phyloP scores from a whole-genome alignment of 2,329 filamentous ascomycete species.

The Tolypocladium tropicale region DNA sequence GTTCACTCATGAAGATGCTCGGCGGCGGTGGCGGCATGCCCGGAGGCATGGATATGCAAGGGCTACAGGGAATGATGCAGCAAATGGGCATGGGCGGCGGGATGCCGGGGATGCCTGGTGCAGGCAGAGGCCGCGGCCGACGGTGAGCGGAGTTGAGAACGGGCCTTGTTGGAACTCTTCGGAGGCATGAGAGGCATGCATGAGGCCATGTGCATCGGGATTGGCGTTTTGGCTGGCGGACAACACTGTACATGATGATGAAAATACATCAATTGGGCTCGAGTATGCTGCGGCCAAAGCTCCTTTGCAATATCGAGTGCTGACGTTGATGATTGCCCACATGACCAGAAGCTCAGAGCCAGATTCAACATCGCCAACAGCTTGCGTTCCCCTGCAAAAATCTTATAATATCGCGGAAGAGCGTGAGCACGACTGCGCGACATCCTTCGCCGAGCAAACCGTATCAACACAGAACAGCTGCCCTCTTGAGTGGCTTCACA shows the following conservation, averaged over 20 bases:
- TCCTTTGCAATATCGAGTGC: background rate
- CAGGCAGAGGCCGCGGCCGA: background rate
- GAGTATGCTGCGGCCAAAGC: background rate
- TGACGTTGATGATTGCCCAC: background rate
- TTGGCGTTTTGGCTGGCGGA: background rate
- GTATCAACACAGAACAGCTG: no score
- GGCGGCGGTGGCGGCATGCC: conserved; percentile 60
- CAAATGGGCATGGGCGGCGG: conserved; percentile 54
- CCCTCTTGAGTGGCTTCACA: no score
- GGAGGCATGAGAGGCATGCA: background rate
- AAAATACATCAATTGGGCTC: background rate
- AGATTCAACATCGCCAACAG: no score
- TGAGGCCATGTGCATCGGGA: background rate
- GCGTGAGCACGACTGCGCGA: no score
- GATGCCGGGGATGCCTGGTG: conserved; percentile 20
- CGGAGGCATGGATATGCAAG: conserved; percentile 59
- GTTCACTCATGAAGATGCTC: conserved; percentile 85
- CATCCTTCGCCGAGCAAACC: no score
- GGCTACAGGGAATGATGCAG: conserved; percentile 58
- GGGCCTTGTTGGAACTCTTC: background rate
- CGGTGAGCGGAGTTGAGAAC: background rate
- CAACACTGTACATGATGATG: background rate
- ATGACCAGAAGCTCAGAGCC: background rate
- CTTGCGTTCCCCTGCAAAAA: no score
- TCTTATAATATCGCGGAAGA: no score